Conservation (phyloP, 768 basidiomycete genomes). For the Cystobasidiopsis lactophilus region DNA sequence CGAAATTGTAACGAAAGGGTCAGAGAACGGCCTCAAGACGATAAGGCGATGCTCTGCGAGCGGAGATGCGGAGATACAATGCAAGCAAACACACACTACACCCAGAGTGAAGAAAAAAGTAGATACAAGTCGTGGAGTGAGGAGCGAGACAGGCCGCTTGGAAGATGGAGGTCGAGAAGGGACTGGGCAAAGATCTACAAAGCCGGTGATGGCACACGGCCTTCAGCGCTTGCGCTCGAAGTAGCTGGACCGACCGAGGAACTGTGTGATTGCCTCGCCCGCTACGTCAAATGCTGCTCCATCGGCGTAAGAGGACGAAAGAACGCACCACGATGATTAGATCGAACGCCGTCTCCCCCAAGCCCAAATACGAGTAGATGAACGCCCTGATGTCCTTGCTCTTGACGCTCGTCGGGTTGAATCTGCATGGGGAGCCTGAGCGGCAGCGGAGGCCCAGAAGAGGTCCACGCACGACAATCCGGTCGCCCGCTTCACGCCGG, state of each 20-base stretch:
- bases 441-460: not conserved
- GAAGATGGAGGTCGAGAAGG: not conserved
- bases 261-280: not conserved
- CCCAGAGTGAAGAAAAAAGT: not conserved
- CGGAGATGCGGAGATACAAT: too few species aligned
- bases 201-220: not conserved
- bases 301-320: not conserved
- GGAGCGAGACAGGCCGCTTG: too few species aligned
- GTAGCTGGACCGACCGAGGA: not conserved
- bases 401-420: not conserved
- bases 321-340: too few species aligned
- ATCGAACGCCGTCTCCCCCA: too few species aligned
- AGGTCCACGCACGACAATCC: slow-evolving; percentile 50
- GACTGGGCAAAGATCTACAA: not conserved
- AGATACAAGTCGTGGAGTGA: too few species aligned
- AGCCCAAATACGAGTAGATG: slow-evolving; percentile 1
- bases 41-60: too few species aligned
- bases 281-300: not conserved
- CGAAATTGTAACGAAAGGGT: too few species aligned
- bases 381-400: slow-evolving; percentile 1
- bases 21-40: too few species aligned
- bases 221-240: slow-evolving; percentile 3
- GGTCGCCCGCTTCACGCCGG: slow-evolving; percentile 68
- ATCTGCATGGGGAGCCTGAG: not conserved
- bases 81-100: too few species aligned